Evolutionary conservation across 805 yeast genomes (phyloP).

Genomic region (Wickerhamiella cacticola): DNA sequence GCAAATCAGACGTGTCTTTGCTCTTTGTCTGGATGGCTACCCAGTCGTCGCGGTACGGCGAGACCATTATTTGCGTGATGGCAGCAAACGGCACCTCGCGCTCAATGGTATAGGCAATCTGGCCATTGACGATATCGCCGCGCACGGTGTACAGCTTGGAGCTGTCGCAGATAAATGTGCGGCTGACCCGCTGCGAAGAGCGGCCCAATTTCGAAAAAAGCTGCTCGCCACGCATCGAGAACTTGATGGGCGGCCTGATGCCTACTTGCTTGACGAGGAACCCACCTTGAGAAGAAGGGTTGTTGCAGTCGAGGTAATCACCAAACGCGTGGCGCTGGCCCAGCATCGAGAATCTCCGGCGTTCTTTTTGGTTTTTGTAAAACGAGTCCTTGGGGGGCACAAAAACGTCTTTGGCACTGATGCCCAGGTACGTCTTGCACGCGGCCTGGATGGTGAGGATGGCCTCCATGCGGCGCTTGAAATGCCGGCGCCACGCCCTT

Average conservation of each 20-base stretch:
- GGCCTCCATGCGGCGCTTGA: constrained; percentile 71
- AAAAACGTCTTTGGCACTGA: constrained; percentile 70
- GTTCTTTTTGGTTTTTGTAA: constrained; percentile 66
- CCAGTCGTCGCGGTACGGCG: constrained; percentile 87
- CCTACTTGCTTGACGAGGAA: constrained; percentile 60
- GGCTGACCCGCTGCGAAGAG: constrained; percentile 66
- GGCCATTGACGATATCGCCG: constrained; percentile 55
- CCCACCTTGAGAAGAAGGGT: constrained; percentile 61
- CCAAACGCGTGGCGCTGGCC: constrained; percentile 88
- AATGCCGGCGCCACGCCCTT: constrained; percentile 86
- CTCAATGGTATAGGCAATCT: constrained; percentile 50
- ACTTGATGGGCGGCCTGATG: constrained; percentile 53
- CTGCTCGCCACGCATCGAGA: constrained; percentile 72
- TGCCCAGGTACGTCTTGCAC: constrained; percentile 66
- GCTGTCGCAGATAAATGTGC: constrained; percentile 59
- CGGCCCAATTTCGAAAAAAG: constrained; percentile 82
- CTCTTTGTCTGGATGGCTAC: constrained; percentile 51
- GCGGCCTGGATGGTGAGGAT: constrained; percentile 71
- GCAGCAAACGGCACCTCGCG: constrained; percentile 45
- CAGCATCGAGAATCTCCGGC: constrained; percentile 74
- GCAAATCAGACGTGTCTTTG: constrained; percentile 54
- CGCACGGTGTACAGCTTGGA: constrained; percentile 55
- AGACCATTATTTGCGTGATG: constrained; percentile 53
- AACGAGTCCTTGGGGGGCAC: constrained; percentile 22
- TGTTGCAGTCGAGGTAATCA: constrained; percentile 84